Conservation (phyloP, 768 basidiomycete species). For the Mycena vulgaris region DNA sequence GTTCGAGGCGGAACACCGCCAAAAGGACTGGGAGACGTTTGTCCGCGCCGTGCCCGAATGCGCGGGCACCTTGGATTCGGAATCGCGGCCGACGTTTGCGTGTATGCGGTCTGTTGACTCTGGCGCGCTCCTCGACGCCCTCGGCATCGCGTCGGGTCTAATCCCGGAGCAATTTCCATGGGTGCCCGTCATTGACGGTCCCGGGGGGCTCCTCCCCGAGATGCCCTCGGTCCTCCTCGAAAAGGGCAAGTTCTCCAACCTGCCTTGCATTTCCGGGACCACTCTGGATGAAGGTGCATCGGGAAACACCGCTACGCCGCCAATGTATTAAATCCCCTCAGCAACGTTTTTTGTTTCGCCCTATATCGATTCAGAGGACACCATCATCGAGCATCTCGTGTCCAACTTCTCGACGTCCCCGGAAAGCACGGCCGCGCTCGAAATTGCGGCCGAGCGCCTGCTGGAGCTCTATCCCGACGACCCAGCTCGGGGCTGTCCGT, state of each 20-base stretch:
- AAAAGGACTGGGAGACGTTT: constrained; percentile 22
- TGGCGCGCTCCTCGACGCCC: not conserved
- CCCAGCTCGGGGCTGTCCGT: constrained; percentile 60
- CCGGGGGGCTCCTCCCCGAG: constrained; percentile 3
- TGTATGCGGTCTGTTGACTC: not conserved
- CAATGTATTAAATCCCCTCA: not conserved
- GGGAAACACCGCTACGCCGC: too few relatives aligned
- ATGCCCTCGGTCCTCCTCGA: not conserved
- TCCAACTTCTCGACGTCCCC: not conserved
- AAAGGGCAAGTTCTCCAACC: not conserved
- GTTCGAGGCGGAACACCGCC: not conserved
- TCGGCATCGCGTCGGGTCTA: not conserved
- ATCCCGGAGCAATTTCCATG: not conserved
- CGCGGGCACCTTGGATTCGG: too few relatives aligned
- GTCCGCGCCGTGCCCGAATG: constrained; percentile 14
- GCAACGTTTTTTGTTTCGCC: constrained; percentile 13
- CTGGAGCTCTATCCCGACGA: constrained; percentile 52
- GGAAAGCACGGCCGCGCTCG: too few relatives aligned
- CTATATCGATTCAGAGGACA: not conserved
- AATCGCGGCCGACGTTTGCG: not conserved
- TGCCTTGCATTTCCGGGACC: constrained; percentile 14
- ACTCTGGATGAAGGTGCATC: constrained; percentile 21
- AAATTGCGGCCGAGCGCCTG: not conserved
- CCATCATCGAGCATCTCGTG: constrained; percentile 1
- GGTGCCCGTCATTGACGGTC: not conserved